phyloP scores from a whole-genome alignment of 257 asterid genomes.

The Thymus mandschuricus region DNA sequence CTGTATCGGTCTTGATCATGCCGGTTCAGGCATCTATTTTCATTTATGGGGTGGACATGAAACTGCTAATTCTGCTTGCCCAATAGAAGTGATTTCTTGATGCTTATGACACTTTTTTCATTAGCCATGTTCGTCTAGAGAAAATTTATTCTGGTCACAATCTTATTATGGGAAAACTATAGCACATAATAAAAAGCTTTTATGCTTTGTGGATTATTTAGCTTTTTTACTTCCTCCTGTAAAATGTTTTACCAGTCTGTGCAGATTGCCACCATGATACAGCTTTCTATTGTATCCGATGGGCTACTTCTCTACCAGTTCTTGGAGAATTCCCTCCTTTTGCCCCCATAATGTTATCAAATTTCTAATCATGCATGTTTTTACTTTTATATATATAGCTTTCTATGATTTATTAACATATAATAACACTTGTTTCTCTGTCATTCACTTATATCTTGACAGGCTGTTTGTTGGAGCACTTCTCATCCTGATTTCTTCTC shows the following conservation, averaged over 20 bases:
- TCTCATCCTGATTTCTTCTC: slow-evolving; percentile 82
- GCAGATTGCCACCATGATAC: slow-evolving; percentile 53
- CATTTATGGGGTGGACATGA: slow-evolving; percentile 18
- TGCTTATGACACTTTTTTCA: neutral
- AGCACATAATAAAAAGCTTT: slow-evolving; percentile 2
- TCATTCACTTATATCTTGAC: slow-evolving; percentile 59
- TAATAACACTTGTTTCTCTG: slow-evolving; percentile 52
- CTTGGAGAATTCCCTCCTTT: slow-evolving; percentile 34
- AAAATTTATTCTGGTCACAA: neutral
- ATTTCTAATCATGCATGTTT: slow-evolving; percentile 19
- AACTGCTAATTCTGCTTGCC: slow-evolving; percentile 25
- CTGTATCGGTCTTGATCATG: neutral
- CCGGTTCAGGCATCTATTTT: slow-evolving; percentile 4
- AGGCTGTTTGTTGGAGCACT: slow-evolving; percentile 93
- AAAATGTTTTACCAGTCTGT: slow-evolving; percentile 42
- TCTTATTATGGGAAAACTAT: neutral
- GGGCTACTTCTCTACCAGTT: slow-evolving; percentile 36
- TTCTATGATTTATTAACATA: slow-evolving; percentile 25
- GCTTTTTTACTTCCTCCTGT: slow-evolving; percentile 17
- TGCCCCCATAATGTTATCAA: slow-evolving; percentile 28
- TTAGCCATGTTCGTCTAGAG: neutral
- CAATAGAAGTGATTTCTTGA: neutral
- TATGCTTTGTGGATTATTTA: slow-evolving; percentile 9
- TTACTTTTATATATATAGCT: slow-evolving; percentile 28
- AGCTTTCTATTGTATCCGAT: slow-evolving; percentile 36